Evolutionary conservation across 768 basidiomycete species (phyloP), one percentile per base, ranked within the genome.

Genomic region (Hebeloma cylindrosporum): DNA sequence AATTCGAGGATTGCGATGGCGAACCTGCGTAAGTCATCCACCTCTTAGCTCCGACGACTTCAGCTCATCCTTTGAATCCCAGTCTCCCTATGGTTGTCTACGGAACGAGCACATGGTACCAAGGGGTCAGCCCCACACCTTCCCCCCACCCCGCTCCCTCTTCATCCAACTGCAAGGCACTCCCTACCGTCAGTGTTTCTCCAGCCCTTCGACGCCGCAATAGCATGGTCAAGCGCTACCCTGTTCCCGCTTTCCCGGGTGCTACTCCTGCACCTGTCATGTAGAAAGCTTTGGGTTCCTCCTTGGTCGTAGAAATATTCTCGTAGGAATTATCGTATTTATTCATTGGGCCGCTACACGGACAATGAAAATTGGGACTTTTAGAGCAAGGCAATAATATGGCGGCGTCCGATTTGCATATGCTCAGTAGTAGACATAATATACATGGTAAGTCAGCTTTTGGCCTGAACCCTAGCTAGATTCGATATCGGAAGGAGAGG

Each of bases 81-180:
- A 74, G 72, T 41, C 58, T 61, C 50, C 80, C 83, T 0, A 84
- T 84, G 82, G 85, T 83, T 35, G 78, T 87, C n/a, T 85, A 87
- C 53, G 83, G 82, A 44, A 74, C 77, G 7, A 86, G 82, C 49
- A 86, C 83, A 3, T 87, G 78, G 75, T 63, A 61, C 61, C 88
- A 91, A 61, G 83, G 83, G n/a, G 61, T 72, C 33, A 68, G 65
- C 1, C 70, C 72, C 1, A 86, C 82, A 1, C 84, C 87, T 5
- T 8, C 71, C 7, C 64, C 82, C 4, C 81, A 84, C 56, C 74
- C 79, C 5, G 73, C 68, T 7, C 83, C 82, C 16, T 53, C 77
- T 3, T 83, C 85, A 1, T 88, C 83, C 7, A 71, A 78, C 54
- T 94, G 93, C 60, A 71, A 69, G 18, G 16, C 66, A 2, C 38